Percentiles rank a stretch among this genome's conserved stretches.
These are phyloP conservation scores for Candida sithepensis DNA, from an alignment of 805 yeast genomes.

Conservation along the genomic window DNA sequence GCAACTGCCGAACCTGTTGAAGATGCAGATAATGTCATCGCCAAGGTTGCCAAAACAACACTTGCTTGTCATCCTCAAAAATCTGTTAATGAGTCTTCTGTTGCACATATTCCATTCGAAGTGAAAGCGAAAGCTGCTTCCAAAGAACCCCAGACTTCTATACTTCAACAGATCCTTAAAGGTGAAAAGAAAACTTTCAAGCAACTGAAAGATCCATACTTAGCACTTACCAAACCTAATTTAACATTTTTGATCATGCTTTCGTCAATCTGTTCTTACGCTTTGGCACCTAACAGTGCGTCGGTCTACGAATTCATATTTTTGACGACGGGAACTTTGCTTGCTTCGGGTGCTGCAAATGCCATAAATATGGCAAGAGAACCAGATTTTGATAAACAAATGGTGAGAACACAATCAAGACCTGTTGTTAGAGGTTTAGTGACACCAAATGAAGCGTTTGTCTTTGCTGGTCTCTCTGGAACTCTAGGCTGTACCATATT, in stretches of 20 bases:
- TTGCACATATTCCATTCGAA: conserved; percentile 48
- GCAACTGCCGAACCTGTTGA: conserved; percentile 1
- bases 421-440: conserved; percentile 87
- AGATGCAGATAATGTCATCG: conserved; percentile 22
- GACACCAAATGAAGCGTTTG: conserved; percentile 71
- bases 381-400: conserved; percentile 79
- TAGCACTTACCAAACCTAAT: conserved; percentile 87
- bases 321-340: conserved; percentile 78
- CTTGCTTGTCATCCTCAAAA: conserved; percentile 40
- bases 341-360: conserved; percentile 91
- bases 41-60: conserved; percentile 41
- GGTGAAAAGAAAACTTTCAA: conserved; percentile 31
- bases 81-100: neutral
- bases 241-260: conserved; percentile 83
- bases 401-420: conserved; percentile 84
- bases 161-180: conserved; percentile 20
- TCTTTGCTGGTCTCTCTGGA: conserved; percentile 74
- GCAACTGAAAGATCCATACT: conserved; percentile 53
- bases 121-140: conserved; percentile 40
- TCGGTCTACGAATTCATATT: conserved; percentile 66
- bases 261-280: conserved; percentile 91
- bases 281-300: conserved; percentile 81
- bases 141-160: conserved; percentile 15
- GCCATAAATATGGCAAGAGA: conserved; percentile 97
- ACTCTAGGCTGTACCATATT: conserved; percentile 64